Percentiles rank a stretch among this genome's conserved stretches.
Conservation (phyloP, 1,139 yeast species). For the Sugiyamaella novakii region DNA sequence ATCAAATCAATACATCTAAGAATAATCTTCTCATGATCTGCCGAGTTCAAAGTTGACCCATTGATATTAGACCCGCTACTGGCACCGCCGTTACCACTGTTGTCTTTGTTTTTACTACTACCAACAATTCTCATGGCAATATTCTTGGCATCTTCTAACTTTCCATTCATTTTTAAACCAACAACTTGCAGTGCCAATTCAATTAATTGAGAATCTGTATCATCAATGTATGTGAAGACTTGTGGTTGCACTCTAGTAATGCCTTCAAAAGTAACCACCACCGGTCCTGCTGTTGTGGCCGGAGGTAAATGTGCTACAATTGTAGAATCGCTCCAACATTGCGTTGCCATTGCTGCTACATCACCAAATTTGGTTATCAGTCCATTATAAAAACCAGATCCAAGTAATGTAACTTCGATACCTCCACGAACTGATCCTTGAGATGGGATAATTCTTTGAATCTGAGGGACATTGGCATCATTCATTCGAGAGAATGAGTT, state of each 20-base stretch:
- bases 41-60: conserved; percentile 12
- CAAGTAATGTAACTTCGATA: conserved; percentile 86
- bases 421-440: conserved; percentile 97
- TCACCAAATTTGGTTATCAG: conserved; percentile 84
- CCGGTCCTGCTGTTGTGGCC: conserved; percentile 85
- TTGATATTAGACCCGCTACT: neutral
- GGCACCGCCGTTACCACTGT: conserved; percentile 10
- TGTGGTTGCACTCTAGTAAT: conserved; percentile 46
- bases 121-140: conserved; percentile 80
- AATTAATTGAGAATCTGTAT: conserved; percentile 87
- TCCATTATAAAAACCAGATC: conserved; percentile 82
- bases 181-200: conserved; percentile 93
- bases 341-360: conserved; percentile 79
- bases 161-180: conserved; percentile 93
- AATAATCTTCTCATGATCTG: conserved; percentile 34
- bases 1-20: conserved; percentile 36
- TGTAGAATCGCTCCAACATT: conserved; percentile 94
- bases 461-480: conserved; percentile 38
- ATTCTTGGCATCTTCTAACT: conserved; percentile 86
- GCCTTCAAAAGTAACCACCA: conserved; percentile 72
- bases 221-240: conserved; percentile 86
- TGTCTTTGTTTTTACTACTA: conserved; percentile 16
- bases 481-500: conserved; percentile 14
- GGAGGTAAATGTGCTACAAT: conserved; percentile 94
- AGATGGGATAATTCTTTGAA: conserved; percentile 84